Evolutionary conservation across 805 yeast species (phyloP).

Genomic region (Metschnikowia lunata): DNA sequence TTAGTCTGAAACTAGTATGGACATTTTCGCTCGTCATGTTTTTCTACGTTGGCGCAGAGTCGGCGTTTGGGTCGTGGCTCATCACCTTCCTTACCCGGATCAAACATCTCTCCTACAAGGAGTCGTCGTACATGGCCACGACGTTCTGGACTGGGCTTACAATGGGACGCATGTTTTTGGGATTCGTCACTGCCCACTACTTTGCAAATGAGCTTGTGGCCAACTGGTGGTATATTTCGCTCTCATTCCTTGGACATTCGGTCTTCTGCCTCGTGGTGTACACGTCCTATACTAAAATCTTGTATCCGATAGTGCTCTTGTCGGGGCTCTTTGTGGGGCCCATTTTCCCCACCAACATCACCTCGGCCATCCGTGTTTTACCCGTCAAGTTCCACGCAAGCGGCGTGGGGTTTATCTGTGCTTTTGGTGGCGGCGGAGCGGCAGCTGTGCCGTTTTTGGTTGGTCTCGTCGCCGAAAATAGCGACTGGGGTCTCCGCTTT

Average conservation of each 20-base stretch:
- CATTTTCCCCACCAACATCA: conserved; percentile 62
- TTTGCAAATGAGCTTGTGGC: conserved; percentile 47
- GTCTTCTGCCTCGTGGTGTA: conserved; percentile 30
- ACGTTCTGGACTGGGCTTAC: conserved; percentile 51
- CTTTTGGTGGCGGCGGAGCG: conserved; percentile 81
- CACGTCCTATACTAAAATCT: conserved; percentile 21
- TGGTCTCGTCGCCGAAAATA: conserved; percentile 45
- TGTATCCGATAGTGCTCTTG: conserved; percentile 33
- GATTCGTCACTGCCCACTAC: conserved; percentile 49
- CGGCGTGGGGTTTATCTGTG: conserved; percentile 72
- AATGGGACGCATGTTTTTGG: conserved; percentile 43
- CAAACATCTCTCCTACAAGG: conserved; percentile 29
- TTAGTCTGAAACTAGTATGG: conserved; percentile 36
- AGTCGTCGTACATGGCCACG: conserved; percentile 46
- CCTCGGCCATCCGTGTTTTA: conserved; percentile 56
- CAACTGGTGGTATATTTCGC: conserved; percentile 34
- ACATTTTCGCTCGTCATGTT: conserved; percentile 41
- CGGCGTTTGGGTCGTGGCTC: conserved; percentile 51
- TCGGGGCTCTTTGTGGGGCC: conserved; percentile 54
- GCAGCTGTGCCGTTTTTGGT: conserved; percentile 65
- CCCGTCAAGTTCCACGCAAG: conserved; percentile 58
- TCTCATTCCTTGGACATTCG: conserved; percentile 27
- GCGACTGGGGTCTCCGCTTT: conserved; percentile 27
- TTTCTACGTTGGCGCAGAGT: conserved; percentile 49
- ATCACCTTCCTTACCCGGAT: conserved; percentile 44